Evolutionary conservation across 345 rosid species (phyloP), one percentile per base, ranked within the genome.

Genomic region (Linum tenue): DNA sequence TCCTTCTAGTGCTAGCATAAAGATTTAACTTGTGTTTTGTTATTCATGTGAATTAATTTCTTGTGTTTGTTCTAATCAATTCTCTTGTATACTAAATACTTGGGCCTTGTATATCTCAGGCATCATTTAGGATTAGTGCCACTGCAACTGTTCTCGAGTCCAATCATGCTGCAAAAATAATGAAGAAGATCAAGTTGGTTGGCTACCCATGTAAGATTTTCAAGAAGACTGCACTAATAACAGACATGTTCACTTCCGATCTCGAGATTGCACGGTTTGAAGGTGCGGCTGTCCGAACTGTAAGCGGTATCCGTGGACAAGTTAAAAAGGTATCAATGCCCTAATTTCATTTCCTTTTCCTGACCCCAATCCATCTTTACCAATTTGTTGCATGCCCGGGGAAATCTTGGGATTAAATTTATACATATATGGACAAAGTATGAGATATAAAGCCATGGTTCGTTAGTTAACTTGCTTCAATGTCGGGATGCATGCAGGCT

Each of bases 241-340:
- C 80, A 69, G 86, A 86, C 75, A 94, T 90, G 96, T 90, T 94
- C 77, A 94, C 95, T 53, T 90, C 99, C 41, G 95, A 94, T 79
- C 92, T 94, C 56, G 97, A 94, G 73, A 77, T 94, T 63, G 97
- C 92, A 72, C 82, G 87, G 63, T 88, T 78, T 79, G 96, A 86
- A 81, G 99, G 96, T 75, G 85, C 96, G 56, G 75, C 90, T 62
- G 64, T 90, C 72, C 78, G 79, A 53, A 90, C 99, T 43, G 99
- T 90, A 65, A 90, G 99, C 79, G 97, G 99, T 63, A 90, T 94
- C 67, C 85, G 96, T 10, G 97, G 99, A 56, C 91, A 85, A 73
- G 84, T 90, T 62, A 94, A 94, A 82, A 94, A 84, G 96, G 97
- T 86, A 83, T 39, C 63, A 3, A 56, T 40, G 55, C 36, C 36